A percentile compares a stretch with the other conserved stretches of the same genome.
phyloP scores from a whole-genome alignment of 805 yeast genomes.

The Candida michaelii region DNA sequence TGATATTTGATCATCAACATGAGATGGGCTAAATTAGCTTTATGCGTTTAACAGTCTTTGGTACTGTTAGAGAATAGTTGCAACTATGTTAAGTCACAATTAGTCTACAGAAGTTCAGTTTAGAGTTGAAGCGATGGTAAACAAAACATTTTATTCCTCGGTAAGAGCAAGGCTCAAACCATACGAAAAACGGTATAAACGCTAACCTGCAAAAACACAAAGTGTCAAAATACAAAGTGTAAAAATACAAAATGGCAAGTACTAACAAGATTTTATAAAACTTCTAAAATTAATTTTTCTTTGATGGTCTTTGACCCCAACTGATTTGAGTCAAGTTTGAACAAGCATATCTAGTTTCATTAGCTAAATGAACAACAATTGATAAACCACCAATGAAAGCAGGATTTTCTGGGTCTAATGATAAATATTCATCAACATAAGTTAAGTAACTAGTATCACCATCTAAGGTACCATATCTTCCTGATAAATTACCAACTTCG shows the following conservation, averaged over 20 bases:
- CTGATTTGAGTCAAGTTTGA: conserved; percentile 31
- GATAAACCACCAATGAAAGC: conserved; percentile 36
- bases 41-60: background rate
- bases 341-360: conserved; percentile 37
- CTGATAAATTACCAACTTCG: conserved; percentile 42
- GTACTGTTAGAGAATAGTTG: too few species aligned
- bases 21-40: too few species aligned
- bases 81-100: too few species aligned
- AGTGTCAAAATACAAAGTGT: too few species aligned
- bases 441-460: conserved; percentile 23
- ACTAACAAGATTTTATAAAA: too few species aligned
- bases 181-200: conserved; percentile 1
- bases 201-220: background rate
- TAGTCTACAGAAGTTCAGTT: too few species aligned
- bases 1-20: too few species aligned
- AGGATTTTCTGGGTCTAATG: conserved; percentile 26
- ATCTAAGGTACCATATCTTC: conserved; percentile 37
- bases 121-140: too few species aligned
- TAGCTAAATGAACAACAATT: conserved; percentile 34
- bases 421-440: conserved; percentile 31
- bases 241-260: too few species aligned
- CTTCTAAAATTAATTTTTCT: background rate
- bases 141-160: background rate
- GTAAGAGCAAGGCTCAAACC: conserved; percentile 1
- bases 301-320: conserved; percentile 8